A percentile compares a stretch with the other conserved stretches of the same genome.
These are phyloP conservation scores for Dianthus caryophyllus DNA, from an alignment of 148 eudicot genomes.

Conservation along the genomic window DNA sequence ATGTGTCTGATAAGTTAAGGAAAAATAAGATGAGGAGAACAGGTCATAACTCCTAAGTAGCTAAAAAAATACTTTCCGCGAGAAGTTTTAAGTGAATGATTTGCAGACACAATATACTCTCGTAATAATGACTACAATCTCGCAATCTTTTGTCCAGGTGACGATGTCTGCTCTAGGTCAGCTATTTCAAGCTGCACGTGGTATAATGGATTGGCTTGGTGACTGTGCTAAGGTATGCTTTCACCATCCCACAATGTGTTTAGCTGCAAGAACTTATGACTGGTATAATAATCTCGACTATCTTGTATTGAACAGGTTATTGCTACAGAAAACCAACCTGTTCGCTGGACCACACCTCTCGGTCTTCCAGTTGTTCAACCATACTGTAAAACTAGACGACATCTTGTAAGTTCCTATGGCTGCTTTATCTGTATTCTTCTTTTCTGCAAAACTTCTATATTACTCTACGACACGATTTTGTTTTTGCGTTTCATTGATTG, in stretches of 20 bases:
- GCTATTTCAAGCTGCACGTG: constrained; percentile 81
- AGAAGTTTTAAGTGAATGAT: not conserved
- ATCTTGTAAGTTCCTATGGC: constrained; percentile 42
- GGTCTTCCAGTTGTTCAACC: constrained; percentile 95
- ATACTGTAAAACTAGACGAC: constrained; percentile 69
- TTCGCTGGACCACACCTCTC: constrained; percentile 88
- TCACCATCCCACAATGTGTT: not conserved
- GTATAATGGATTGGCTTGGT: constrained; percentile 89
- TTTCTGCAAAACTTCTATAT: not conserved
- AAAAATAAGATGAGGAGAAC: too few species aligned
- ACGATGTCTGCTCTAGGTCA: constrained; percentile 90
- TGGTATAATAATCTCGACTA: not conserved
- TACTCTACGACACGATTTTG: not conserved
- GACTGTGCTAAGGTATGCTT: constrained; percentile 83
- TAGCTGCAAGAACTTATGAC: not conserved
- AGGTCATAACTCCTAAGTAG: too few species aligned
- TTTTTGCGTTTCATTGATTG: constrained; percentile 9
- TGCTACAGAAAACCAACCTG: constrained; percentile 85
- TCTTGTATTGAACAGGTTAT: constrained; percentile 48
- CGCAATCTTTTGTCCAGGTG: constrained; percentile 38
- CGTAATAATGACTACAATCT: not conserved
- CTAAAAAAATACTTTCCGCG: not conserved
- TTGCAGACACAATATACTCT: not conserved
- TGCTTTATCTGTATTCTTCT: not conserved
- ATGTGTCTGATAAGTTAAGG: too few species aligned